These are phyloP conservation scores for Neostapfia colusana DNA, from an alignment of 176 grass and related monocot species.

Conservation along the genomic window DNA sequence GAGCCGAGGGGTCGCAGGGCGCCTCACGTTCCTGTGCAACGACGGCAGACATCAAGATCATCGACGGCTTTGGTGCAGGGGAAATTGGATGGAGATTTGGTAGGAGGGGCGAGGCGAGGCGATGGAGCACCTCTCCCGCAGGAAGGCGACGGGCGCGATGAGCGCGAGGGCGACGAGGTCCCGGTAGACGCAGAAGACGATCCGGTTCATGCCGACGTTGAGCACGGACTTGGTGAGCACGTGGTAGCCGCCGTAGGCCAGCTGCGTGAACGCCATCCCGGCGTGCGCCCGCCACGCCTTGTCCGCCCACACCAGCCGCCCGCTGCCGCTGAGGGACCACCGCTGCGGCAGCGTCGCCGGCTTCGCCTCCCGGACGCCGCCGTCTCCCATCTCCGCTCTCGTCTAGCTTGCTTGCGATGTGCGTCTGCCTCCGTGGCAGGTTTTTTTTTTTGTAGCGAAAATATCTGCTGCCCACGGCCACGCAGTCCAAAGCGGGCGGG, in stretches of 20 bases:
- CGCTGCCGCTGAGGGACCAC: slow-evolving; percentile 45
- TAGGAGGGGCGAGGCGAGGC: not conserved
- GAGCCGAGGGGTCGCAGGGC: slow-evolving; percentile 58
- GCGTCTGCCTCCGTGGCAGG: no score
- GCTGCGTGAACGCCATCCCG: slow-evolving; percentile 77
- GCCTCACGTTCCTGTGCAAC: slow-evolving; percentile 48
- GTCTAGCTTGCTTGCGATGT: no score
- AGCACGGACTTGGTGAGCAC: slow-evolving; percentile 98
- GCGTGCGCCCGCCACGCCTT: slow-evolving; percentile 79
- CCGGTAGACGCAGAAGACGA: slow-evolving; percentile 97
- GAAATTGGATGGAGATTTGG: no score
- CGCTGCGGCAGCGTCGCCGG: slow-evolving; percentile 58
- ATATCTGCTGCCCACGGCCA: no score
- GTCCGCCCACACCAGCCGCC: slow-evolving; percentile 46
- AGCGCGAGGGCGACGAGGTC: slow-evolving; percentile 78
- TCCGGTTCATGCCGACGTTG: slow-evolving; percentile 96
- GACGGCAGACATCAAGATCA: not conserved
- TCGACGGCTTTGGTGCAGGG: not conserved
- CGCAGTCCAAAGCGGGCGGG: no score
- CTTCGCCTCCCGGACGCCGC: not conserved
- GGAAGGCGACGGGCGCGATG: slow-evolving; percentile 71
- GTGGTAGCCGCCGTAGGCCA: slow-evolving; percentile 88
- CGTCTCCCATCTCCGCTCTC: not conserved
- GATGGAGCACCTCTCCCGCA: slow-evolving; percentile 59
- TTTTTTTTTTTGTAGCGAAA: no score